Percentiles rank a stretch among this genome's conserved stretches.
Evolutionary conservation across 2,329 filamentous ascomycete species (phyloP).

Genomic region (Apiospora saccharicola): DNA sequence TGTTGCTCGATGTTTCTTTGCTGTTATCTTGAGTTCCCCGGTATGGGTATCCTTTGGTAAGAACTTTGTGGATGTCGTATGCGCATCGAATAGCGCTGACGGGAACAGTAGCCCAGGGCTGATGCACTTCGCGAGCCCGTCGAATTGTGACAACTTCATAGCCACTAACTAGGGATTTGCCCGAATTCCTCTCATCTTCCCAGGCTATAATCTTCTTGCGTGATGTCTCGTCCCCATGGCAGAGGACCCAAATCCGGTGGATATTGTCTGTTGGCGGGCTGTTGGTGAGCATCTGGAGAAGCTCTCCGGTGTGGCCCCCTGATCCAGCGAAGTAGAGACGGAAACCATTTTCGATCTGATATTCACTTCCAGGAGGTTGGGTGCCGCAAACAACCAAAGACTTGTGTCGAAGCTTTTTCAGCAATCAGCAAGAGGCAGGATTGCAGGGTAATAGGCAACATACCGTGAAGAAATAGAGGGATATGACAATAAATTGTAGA

Average conservation of each 20-base stretch:
- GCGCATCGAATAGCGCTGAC: conserved; percentile 72
- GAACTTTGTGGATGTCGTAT: conserved; percentile 64
- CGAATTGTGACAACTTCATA: conserved; percentile 74
- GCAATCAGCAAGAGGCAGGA: neutral
- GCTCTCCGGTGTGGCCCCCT: conserved; percentile 93
- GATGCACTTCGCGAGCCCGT: conserved; percentile 82
- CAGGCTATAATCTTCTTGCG: conserved; percentile 69
- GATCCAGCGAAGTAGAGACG: conserved; percentile 82
- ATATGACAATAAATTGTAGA: neutral
- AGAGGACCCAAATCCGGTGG: conserved; percentile 84
- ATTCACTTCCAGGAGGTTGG: neutral
- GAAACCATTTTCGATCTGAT: neutral
- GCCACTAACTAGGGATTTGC: conserved; percentile 38
- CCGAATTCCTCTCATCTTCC: conserved; percentile 35
- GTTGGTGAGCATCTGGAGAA: conserved; percentile 81
- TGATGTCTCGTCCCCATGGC: conserved; percentile 78
- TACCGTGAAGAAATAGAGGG: neutral
- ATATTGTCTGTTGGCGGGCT: conserved; percentile 58
- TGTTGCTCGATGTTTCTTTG: conserved; percentile 28
- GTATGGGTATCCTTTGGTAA: conserved; percentile 47
- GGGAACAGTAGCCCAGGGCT: conserved; percentile 77
- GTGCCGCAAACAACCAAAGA: neutral
- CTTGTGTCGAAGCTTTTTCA: neutral
- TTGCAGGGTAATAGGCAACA: neutral
- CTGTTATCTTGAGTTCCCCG: conserved; percentile 26